Percentiles rank a stretch among this genome's conserved stretches.
phyloP scores from a whole-genome alignment of 257 asterid species.

The Solanum lycopersicoides region DNA sequence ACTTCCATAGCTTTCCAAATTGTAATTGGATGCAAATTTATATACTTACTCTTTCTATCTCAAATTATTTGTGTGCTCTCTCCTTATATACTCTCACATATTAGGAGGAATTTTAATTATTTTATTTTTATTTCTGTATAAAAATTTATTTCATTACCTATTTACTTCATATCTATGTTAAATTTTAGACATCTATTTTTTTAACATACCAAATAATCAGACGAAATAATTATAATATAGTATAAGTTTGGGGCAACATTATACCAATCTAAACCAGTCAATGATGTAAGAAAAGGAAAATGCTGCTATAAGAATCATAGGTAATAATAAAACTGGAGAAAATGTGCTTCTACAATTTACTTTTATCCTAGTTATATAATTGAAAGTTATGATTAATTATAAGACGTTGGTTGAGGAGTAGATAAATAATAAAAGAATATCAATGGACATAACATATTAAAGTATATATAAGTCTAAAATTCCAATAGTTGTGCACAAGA shows the following conservation, averaged over 20 bases:
- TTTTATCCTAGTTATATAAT: neutral
- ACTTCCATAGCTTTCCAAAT: neutral
- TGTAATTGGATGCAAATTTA: neutral
- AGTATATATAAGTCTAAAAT: neutral
- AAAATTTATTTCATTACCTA: too few species aligned
- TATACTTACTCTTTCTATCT: neutral
- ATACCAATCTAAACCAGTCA: neutral
- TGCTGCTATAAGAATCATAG: neutral
- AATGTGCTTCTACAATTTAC: neutral
- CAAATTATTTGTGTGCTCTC: too few species aligned
- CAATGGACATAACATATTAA: neutral
- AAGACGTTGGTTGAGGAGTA: neutral
- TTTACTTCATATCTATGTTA: neutral
- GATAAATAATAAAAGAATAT: neutral
- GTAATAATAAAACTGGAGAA: neutral
- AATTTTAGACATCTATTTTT: neutral
- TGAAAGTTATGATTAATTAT: neutral
- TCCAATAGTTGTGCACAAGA: neutral
- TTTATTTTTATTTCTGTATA: too few species aligned
- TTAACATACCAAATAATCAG: neutral
- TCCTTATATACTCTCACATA: neutral
- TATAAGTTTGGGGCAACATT: neutral
- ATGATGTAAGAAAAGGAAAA: neutral
- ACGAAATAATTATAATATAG: neutral
- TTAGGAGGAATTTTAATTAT: neutral